Conservation (phyloP, 225 moss, liverwort and hornwort species). For the Straminergon stramineum region DNA sequence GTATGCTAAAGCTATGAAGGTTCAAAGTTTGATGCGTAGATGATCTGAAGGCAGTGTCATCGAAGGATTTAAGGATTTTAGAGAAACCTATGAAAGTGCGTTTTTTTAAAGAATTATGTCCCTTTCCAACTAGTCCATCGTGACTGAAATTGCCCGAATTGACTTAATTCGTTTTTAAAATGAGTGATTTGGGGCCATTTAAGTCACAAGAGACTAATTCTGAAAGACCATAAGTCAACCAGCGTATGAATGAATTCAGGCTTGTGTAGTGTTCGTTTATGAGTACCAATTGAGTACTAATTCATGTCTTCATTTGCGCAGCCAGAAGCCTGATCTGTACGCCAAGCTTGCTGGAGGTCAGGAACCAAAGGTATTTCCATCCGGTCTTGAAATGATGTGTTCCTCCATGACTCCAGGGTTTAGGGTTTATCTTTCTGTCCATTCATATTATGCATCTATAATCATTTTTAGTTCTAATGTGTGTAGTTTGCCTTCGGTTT, state of each 20-base stretch:
- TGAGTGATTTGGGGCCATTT: background rate
- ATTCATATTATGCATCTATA: background rate
- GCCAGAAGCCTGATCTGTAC: conserved; percentile 71
- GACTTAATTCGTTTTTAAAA: background rate
- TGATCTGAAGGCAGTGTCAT: background rate
- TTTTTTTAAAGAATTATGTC: background rate
- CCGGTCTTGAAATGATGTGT: background rate
- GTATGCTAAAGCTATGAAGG: background rate
- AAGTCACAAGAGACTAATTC: background rate
- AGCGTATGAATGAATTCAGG: background rate
- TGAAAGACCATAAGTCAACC: background rate
- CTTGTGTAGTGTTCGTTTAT: background rate
- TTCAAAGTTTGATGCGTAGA: background rate
- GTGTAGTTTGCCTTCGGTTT: background rate
- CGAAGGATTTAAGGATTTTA: background rate
- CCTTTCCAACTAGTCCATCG: background rate
- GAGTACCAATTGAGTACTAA: background rate
- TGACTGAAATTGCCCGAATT: background rate
- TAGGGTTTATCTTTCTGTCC: background rate
- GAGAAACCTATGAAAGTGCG: background rate
- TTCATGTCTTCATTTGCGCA: conserved; percentile 4
- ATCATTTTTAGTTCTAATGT: background rate
- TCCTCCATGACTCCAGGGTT: background rate
- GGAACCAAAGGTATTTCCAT: conserved; percentile 39
- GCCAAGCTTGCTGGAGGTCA: conserved; percentile 75